A percentile compares a stretch with the other conserved stretches of the same genome.
These are phyloP conservation scores for Chenopodium berlandieri DNA, from an alignment of 148 eudicot species.

Conservation along the genomic window DNA sequence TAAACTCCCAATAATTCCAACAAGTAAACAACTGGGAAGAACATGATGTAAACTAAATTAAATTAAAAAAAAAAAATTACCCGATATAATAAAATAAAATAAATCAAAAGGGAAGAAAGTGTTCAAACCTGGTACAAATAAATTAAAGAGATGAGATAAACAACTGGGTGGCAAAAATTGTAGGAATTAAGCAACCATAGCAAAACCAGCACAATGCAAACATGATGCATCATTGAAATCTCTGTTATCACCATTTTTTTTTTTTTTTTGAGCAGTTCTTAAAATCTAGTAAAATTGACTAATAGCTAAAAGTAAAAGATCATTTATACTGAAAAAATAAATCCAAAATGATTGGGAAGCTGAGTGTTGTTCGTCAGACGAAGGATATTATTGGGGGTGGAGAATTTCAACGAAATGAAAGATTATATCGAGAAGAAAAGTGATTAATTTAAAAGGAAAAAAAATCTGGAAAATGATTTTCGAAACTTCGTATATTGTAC, in stretches of 20 bases:
- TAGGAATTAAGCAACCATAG: constrained; percentile 57
- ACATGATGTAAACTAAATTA: neutral
- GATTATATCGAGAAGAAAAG: too few species aligned
- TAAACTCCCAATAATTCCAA: neutral
- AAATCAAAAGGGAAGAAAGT: neutral
- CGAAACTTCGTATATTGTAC: too few species aligned
- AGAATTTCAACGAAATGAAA: too few species aligned
- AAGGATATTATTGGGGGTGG: too few species aligned
- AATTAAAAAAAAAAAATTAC: neutral
- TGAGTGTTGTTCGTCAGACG: too few species aligned
- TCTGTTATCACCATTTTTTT: constrained; percentile 40
- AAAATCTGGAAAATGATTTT: too few species aligned
- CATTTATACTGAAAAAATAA: neutral
- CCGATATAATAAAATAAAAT: neutral
- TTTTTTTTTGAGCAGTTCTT: neutral
- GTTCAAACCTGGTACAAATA: constrained; percentile 61
- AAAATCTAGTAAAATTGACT: neutral
- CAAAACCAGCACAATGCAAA: constrained; percentile 53
- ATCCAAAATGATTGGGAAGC: too few species aligned
- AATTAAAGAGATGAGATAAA: constrained; percentile 48
- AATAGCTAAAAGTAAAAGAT: too few species aligned
- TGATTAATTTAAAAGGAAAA: too few species aligned
- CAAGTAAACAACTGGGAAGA: neutral
- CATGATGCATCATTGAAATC: constrained; percentile 63
- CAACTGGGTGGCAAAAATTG: constrained; percentile 44